Conservation (phyloP, 2,329 filamentous ascomycete genomes). For the Alternaria infectoria region DNA sequence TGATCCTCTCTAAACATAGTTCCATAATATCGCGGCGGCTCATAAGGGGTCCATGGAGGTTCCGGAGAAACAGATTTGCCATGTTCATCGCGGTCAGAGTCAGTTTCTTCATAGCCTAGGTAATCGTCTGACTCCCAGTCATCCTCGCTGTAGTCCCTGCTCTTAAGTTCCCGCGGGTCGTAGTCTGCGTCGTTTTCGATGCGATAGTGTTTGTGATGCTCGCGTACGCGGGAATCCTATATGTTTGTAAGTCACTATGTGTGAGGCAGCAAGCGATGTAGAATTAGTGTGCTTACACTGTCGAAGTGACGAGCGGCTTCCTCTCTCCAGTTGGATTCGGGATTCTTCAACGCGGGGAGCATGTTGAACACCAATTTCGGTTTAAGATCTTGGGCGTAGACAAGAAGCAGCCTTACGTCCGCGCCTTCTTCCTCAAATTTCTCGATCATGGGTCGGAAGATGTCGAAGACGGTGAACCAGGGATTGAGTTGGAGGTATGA, state of each 20-base stretch:
- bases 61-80: no score
- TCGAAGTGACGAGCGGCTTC: neutral
- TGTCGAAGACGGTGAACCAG: neutral
- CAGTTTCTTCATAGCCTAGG: neutral
- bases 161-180: neutral
- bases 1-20: neutral
- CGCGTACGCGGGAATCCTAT: neutral
- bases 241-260: neutral
- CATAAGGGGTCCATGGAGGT: no score
- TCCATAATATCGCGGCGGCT: neutral
- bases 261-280: neutral
- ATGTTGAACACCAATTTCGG: neutral
- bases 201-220: neutral
- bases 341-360: neutral
- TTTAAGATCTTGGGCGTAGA: neutral
- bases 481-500: neutral
- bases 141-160: neutral
- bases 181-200: neutral
- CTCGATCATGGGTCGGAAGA: neutral
- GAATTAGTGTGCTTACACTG: neutral
- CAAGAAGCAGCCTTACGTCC: neutral
- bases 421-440: neutral
- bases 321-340: neutral
- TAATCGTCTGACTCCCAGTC: neutral
- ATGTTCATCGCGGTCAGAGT: neutral